Evolutionary conservation across 345 rosid species (phyloP), one percentile per base, ranked within the genome.

Genomic region (Tarenaya hassleriana): DNA sequence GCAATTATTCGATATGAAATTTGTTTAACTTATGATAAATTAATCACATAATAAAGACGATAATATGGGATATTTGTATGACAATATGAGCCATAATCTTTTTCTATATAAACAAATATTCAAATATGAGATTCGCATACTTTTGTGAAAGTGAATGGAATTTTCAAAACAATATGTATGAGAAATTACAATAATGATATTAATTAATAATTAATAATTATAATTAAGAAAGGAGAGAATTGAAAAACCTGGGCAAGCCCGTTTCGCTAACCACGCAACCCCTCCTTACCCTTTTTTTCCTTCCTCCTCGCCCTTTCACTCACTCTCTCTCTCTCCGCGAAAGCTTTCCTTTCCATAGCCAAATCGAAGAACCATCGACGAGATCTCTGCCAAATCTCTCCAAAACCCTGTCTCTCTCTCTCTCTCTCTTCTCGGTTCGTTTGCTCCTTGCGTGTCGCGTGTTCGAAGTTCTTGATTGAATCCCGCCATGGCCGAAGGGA

Each of bases 401-500:
- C 48, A 27, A 51, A 50, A 45, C 47, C 37, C 65, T 52, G n/a
- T 31, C 50, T 49, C 20, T 45, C 20, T 2, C 5, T 11, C 34
- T 12, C 33, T 17, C 20, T 41, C 24, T 1, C n/a, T 35, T 62
- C 32, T 39, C 12, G 15, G 16, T 56, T 40, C 56, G 13, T n/a
- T 39, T 52, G 7, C 21, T 42, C 34, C 37, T 33, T 17, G 52
- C 52, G 55, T 29, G 10, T 18, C 44, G 24, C 37, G 37, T 41
- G 10, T 49, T 44, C 55, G n/a, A 34, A 48, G 29, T 66, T 41
- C 29, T 6, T 41, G 55, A 31, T 31, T 17, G 45, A 17, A 51
- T 53, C 55, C 46, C 37, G 37, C 74, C 38, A 88, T 88, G 96
- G 85, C 94, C 20, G 75, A 72, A 46, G 72, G 77, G 48, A 88